Evolutionary conservation across 495 filamentous ascomycete genomes (phyloP), one percentile per base, ranked within the genome.

Genomic region (Thozetella sp.): DNA sequence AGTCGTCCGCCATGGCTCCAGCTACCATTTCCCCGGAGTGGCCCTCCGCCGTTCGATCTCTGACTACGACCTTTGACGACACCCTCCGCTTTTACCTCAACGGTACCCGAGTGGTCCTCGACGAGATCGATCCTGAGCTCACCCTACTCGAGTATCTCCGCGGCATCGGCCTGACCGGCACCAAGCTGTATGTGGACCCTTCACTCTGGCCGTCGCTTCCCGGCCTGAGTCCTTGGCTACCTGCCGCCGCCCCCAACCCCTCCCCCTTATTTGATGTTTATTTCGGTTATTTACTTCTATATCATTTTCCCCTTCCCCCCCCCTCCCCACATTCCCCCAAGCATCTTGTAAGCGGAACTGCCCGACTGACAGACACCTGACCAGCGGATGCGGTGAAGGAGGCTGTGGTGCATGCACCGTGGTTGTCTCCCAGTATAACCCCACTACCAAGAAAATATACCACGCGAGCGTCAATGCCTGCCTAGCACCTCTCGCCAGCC

Each of bases 341-440:
- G 2, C 51, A 58, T 19, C 54, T 68, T 50, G 68, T 67, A 64
- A 22, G 20, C 1, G 30, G 67, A 45, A 66, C 52, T 25, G n/a
- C 51, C 22, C 37, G 22, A 24, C 30, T 30, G 4, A 12, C 25
- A 10, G 6, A 37, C 6, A 37, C 20, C 12, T 37, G 22, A 84
- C 85, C 71, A 83, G 93, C 43, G 90, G 90, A 45, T 99, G 95
- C 74, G 92, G 91, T 22, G 95, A 99, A 79, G 95, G 95, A 61
- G 95, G 95, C 0, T 99, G 95, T 69, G 95, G 95, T 58, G 95
- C 95, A 68, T 99, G 95, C 69, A 99, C 95, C 22, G 94, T 99
- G 58, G 95, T 98, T 26, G 83, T 99, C 23, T 95, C 91, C 17
- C 93, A 97, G 72, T 87, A 90, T 64, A 97, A 97, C 72, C 91